Evolutionary conservation across 2,329 filamentous ascomycete species (phyloP), one percentile per base, ranked within the genome.

Genomic region (Apiospora sp.): DNA sequence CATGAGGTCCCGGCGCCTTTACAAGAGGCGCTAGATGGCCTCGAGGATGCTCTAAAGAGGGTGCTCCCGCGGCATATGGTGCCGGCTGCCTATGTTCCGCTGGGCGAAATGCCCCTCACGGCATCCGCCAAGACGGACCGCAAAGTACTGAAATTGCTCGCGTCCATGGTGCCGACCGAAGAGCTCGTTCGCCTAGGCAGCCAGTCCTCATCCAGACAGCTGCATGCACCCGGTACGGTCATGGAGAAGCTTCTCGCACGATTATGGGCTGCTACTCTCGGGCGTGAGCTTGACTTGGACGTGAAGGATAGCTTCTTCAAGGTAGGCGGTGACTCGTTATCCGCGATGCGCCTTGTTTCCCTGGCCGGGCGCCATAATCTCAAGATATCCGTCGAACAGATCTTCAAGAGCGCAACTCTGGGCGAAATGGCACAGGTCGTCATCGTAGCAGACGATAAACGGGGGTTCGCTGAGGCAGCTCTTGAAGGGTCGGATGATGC

Each of bases 331-430:
- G 79, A 80, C 70, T 81, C 79, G 0, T 70, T 82, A 0, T 61
- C 73, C 7, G 79, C 80, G 1, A 84, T 83, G 77, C 85, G 83
- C 48, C 74, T 88, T 4, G 86, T 69, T 5, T 69, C 68, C 1
- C 19, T 49, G 3, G 44, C 48, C 16, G 19, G 44, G 19, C 34
- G 68, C 4, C 34, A 69, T 2, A 41, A 41, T 3, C 14, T 51
- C n/a, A 49, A 49, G 68, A 10, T 69, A 30, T 51, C 68, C 0
- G 68, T 69, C 12, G 48, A 54, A 8, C 44, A 51, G 27, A 27
- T 69, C 27, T 51, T 51, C n/a, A 34, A 54, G 48, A 54, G n/a
- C 22, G 34, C 44, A 2, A 41, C 16, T 3, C 34, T 69, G 44
- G 22, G 30, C 6, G 68, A 54, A 13, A 69, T 69, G 68, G 68